phyloP scores from a whole-genome alignment of 208 protist genomes.

The Zelonia costaricensis region DNA sequence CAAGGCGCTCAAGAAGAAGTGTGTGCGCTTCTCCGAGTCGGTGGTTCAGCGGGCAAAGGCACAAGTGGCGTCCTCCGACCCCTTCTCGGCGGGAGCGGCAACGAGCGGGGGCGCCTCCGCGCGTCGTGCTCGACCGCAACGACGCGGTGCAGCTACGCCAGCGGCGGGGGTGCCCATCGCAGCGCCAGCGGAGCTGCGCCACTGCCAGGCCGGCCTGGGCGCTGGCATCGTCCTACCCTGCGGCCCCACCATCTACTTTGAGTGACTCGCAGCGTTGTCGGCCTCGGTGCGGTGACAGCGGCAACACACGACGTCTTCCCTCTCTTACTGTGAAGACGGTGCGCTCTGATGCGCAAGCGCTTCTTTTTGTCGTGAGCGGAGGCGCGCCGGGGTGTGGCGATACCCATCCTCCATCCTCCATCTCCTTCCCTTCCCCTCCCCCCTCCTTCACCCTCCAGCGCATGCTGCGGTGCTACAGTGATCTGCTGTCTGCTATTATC shows the following conservation, averaged over 20 bases:
- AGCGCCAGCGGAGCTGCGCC: slow-evolving; percentile 4
- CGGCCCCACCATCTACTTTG: slow-evolving; percentile 70
- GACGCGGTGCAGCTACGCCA: neutral
- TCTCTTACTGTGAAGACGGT: neutral
- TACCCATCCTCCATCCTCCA: neutral
- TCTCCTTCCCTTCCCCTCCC: neutral
- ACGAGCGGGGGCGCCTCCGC: too few relatives aligned
- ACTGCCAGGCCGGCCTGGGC: slow-evolving; percentile 32
- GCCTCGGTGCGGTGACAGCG: neutral
- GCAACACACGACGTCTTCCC: neutral
- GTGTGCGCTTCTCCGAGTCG: slow-evolving; percentile 11
- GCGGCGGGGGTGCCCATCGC: neutral
- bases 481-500: too few relatives aligned
- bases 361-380: neutral
- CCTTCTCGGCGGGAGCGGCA: too few relatives aligned
- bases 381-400: neutral
- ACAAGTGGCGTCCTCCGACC: too few relatives aligned
- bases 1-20: slow-evolving; percentile 5
- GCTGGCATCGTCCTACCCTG: slow-evolving; percentile 62
- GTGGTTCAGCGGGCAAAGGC: neutral
- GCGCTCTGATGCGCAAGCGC: too few relatives aligned
- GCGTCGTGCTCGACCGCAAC: too few relatives aligned
- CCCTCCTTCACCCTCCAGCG: neutral
- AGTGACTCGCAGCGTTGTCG: neutral
- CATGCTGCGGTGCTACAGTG: too few relatives aligned